Evolutionary conservation across 2,329 filamentous ascomycete genomes (phyloP).

Genomic region (Talaromyces islandicus): DNA sequence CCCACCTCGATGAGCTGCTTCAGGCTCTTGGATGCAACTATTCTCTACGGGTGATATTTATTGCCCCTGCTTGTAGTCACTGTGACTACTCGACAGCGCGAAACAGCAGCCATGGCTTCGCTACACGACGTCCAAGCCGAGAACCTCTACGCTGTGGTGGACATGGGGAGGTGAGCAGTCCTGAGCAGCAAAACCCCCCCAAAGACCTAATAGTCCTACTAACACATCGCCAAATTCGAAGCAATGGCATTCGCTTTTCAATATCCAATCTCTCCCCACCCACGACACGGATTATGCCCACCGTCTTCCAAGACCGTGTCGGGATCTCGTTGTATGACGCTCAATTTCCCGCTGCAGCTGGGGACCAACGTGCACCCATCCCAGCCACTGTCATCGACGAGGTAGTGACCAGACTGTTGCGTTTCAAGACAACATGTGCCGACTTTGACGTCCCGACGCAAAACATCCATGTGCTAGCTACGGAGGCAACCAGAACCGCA

Average conservation of each 20-base stretch:
- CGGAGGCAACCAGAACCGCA: slow-evolving; percentile 80
- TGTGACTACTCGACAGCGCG: not conserved
- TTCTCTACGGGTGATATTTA: not conserved
- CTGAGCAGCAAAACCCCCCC: not conserved
- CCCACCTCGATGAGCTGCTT: not conserved
- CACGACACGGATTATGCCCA: slow-evolving; percentile 65
- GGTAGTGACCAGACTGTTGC: slow-evolving; percentile 62
- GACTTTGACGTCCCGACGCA: slow-evolving; percentile 59
- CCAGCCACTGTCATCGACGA: slow-evolving; percentile 53
- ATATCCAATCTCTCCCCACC: slow-evolving; percentile 73
- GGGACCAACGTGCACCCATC: slow-evolving; percentile 46
- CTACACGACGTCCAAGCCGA: slow-evolving; percentile 1
- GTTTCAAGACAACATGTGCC: slow-evolving; percentile 66
- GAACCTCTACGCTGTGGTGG: slow-evolving; percentile 32
- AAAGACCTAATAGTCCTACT: not conserved
- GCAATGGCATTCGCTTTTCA: slow-evolving; percentile 91
- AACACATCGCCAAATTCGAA: slow-evolving; percentile 5
- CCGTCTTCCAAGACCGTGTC: slow-evolving; percentile 70
- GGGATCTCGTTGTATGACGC: slow-evolving; percentile 85
- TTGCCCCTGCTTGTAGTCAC: not conserved
- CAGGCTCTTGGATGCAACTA: no score
- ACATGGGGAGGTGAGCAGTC: slow-evolving; percentile 35
- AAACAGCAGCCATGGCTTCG: slow-evolving; percentile 1
- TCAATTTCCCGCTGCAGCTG: slow-evolving; percentile 43
- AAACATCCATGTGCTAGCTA: slow-evolving; percentile 73